These are phyloP conservation scores for Waltiozyma sp. DNA, from an alignment of 1,139 yeast species.

Conservation along the genomic window DNA sequence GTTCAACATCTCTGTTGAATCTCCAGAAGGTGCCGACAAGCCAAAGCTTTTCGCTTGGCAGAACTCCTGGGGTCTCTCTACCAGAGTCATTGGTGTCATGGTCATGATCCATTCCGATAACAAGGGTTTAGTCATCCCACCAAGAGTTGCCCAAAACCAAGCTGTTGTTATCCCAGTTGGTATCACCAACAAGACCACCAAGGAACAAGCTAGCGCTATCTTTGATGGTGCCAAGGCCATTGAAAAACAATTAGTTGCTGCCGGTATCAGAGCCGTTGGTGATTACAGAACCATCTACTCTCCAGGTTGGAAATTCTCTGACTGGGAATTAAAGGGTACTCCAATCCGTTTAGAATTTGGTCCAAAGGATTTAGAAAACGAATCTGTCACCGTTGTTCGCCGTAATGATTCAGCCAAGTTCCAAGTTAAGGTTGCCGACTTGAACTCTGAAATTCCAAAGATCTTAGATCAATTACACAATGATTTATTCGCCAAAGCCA, in stretches of 20 bases:
- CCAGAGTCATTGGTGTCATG: constrained; percentile 99
- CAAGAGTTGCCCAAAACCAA: constrained; percentile 89
- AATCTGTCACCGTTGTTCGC: constrained; percentile 80
- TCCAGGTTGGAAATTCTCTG: constrained; percentile 98
- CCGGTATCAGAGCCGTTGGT: constrained; percentile 64
- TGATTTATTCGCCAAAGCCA: constrained; percentile 69
- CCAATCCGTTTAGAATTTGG: constrained; percentile 94
- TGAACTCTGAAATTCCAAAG: constrained; percentile 60
- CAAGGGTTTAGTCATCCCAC: constrained; percentile 96
- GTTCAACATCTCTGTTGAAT: constrained; percentile 93
- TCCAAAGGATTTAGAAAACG: constrained; percentile 81
- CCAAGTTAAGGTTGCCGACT: constrained; percentile 50
- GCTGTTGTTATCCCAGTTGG: constrained; percentile 94
- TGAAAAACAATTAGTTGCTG: constrained; percentile 43
- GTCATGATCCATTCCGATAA: constrained; percentile 97
- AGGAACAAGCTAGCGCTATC: constrained; percentile 61
- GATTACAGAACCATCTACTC: constrained; percentile 92
- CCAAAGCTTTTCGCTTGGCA: constrained; percentile 87
- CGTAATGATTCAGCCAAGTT: constrained; percentile 80
- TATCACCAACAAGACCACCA: constrained; percentile 74
- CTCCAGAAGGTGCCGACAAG: constrained; percentile 81
- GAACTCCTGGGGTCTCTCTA: constrained; percentile 98
- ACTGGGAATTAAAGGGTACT: constrained; percentile 93
- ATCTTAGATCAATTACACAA: constrained; percentile 72
- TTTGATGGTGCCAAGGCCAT: constrained; percentile 58